Base-by-base conservation (phyloP, 1,139 yeast genomes). In the Groenewaldozyma auringiensis region DNA sequence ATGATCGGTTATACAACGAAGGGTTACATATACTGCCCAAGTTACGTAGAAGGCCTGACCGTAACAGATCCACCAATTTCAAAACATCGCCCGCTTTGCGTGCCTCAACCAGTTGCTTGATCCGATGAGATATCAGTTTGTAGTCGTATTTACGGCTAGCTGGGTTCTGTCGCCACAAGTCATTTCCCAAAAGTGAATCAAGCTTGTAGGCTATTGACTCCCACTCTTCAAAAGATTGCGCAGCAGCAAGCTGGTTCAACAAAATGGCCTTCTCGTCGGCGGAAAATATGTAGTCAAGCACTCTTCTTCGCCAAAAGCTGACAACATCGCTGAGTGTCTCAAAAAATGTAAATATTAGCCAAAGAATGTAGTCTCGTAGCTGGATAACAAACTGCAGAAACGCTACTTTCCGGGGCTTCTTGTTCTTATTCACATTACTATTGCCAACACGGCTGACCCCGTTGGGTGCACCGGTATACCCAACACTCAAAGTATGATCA, bases 1-100 rank as follows among this genome's bases (percentile, higher is more conserved):
- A 83, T 0, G 95, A 80, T 53, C 88, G 79, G 47, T 83, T 82
- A 66, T 84, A 92, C 37, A 92, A 68, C 46, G 82, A 75, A 55
- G 82, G 81, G 55, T 83, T 87, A 2, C 94, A 78, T 3, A 92
- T 85, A 1, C 96, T 94, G 6, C 96, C 98, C 66, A 92, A 83
- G 60, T 92, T 92, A 29, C 98, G 69, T 41, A 92, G 67, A 57
- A 87, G 75, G 0, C 96, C 95, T 0, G 95, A 83, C 40, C 96
- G 69, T 41, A 92, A 73, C 39, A 84, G 69, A 21, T 86, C 81
- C 68, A 84, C 75, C 25, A 92, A 70, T 37, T 70, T 65, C 21
- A 72, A 74, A 1, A 78, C 66, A 57, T 86, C 82, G n/a, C 74
- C 76, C 8, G 70, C 68, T 14, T 71, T 65, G 44, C 94, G 66